Evolutionary conservation across 768 basidiomycete species (phyloP).

Genomic region (Epithele typhae): DNA sequence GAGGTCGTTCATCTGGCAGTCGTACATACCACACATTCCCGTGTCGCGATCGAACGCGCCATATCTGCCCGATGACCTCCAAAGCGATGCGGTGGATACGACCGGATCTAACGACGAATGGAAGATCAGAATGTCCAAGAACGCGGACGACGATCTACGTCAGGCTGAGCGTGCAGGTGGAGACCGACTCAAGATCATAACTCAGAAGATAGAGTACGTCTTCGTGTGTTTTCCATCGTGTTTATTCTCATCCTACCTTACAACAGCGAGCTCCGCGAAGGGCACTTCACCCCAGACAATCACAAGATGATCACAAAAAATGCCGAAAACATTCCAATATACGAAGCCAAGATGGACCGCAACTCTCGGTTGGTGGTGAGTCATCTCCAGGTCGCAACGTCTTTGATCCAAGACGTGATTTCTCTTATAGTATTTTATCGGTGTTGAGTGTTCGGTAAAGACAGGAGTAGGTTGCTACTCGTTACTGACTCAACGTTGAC

Average conservation of each 20-base stretch:
- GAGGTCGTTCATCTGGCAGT: too few relatives aligned
- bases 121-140: conserved; percentile 48
- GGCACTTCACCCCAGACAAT: conserved; percentile 64
- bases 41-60: too few relatives aligned
- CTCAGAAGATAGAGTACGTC: conserved; percentile 63
- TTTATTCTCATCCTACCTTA: neutral
- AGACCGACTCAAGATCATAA: conserved; percentile 42
- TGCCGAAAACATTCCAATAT: conserved; percentile 49
- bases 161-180: conserved; percentile 39
- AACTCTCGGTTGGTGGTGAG: conserved; percentile 24
- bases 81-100: conserved; percentile 51
- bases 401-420: too few relatives aligned
- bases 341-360: conserved; percentile 60
- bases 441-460: too few relatives aligned
- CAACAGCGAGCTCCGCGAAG: conserved; percentile 49
- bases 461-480: too few relatives aligned
- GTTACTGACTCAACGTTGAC: too few relatives aligned
- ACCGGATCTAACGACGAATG: too few relatives aligned
- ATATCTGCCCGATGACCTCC: too few relatives aligned
- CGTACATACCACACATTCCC: too few relatives aligned
- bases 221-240: neutral
- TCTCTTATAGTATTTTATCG: too few relatives aligned
- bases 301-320: conserved; percentile 51
- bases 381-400: too few relatives aligned
- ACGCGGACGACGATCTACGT: conserved; percentile 44